Evolutionary conservation across 1,139 yeast species (phyloP), one percentile per base, ranked within the genome.

Genomic region (Hansenula lynferdii): DNA sequence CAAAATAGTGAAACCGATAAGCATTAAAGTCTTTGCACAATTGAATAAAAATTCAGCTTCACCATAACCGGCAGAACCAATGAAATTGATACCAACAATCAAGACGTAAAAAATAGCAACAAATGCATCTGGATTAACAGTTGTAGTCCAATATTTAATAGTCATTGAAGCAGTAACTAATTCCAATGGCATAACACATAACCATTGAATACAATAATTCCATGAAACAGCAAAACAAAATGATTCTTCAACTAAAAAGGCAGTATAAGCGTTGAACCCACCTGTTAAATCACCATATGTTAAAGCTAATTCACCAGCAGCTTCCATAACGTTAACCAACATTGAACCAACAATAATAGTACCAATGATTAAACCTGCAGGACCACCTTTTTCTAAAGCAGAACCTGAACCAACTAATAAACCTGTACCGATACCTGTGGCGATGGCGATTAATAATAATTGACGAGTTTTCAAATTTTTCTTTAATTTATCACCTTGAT

Each of bases 361-460:
- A 41, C 89, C 89, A 41, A 81, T 73, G 31, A 85, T 59, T 32
- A 85, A 64, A 39, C 85, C 84, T 6, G 85, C 92, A 5, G 95
- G 95, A 26, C 96, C 96, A 40, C 95, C 95, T 24, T 72, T 66
- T 35, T 65, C 59, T 49, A 85, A 66, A 2, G 89, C 75, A 15
- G 69, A 64, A 35, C 94, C 95, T 19, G 84, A 73, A 42, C 95
- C 95, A 31, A 87, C 80, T 44, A 78, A 70, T 37, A 83, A 61
- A 40, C 92, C 92, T 4, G 87, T 80, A 63, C 96, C 96, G 41
- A 86, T 82, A 48, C 90, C 83, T 17, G 94, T 85, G 15, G 94
- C 95, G 36, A 86, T 70, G 28, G 95, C 85, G 46, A 87, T 84
- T 82, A 82, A 75, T 50, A 79, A 75, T 42, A 74, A 57, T 51